Conservation (phyloP, 805 yeast species). For the Lipomyces spencermartinsiae region DNA sequence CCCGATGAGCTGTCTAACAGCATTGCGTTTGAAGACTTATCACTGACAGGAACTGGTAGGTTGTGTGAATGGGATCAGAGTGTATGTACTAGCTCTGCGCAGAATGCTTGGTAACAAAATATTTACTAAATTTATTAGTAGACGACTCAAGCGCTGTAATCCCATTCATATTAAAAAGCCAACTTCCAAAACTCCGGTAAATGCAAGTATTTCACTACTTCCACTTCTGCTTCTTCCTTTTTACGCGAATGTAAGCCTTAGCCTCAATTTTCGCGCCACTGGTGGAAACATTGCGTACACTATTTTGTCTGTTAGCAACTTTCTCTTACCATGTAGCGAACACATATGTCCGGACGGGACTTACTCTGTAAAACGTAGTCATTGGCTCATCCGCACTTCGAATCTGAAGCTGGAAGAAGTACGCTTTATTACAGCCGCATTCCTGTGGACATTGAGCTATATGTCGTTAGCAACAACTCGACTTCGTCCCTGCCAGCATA, state of each 20-base stretch:
- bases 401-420: slow-evolving; percentile 95
- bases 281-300: slow-evolving; percentile 90
- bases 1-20: background rate
- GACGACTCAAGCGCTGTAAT: background rate
- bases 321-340: background rate
- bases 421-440: slow-evolving; percentile 90
- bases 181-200: background rate
- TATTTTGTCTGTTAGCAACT: slow-evolving; percentile 14
- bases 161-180: background rate
- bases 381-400: slow-evolving; percentile 99
- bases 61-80: background rate
- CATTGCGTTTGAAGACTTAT: background rate
- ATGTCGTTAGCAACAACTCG: background rate
- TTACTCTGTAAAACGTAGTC: slow-evolving; percentile 88
- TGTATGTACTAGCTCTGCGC: background rate
- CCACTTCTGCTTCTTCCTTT: too few relatives aligned
- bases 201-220: background rate
- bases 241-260: background rate
- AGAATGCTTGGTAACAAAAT: background rate
- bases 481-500: background rate
- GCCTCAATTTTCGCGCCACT: slow-evolving; percentile 90
- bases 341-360: slow-evolving; percentile 7
- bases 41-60: too few relatives aligned
- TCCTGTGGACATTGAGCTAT: slow-evolving; percentile 87
- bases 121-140: too few relatives aligned